Percentiles rank a stretch among this genome's conserved stretches.
Conservation (phyloP, 1,284 basidiomycete species). For the Ceratobasidium sp. region DNA sequence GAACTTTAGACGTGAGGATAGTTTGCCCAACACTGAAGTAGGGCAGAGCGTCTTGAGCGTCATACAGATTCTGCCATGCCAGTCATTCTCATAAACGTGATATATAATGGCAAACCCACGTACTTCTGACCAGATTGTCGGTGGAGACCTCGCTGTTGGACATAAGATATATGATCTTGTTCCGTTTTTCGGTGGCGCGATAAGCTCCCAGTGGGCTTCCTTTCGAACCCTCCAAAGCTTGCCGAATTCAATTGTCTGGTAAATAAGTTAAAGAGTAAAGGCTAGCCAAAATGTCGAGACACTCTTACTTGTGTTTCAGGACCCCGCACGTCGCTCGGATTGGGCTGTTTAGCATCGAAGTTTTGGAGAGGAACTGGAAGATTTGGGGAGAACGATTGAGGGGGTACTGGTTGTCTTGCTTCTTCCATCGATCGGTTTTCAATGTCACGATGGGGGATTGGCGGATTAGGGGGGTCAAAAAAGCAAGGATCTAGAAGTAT, state of each 20-base stretch:
- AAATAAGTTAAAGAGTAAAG: neutral
- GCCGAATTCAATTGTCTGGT: neutral
- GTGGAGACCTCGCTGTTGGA: neutral
- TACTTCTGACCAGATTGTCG: slow-evolving; percentile 34
- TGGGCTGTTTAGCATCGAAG: neutral
- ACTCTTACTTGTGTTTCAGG: neutral
- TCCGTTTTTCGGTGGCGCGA: neutral
- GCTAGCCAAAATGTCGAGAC: neutral
- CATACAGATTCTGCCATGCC: slow-evolving; percentile 32
- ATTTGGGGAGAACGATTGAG: neutral
- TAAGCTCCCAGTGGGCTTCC: slow-evolving; percentile 29
- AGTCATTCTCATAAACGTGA: too few species aligned
- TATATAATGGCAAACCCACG: neutral
- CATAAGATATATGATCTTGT: neutral
- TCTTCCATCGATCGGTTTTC: neutral
- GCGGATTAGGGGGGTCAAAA: too few species aligned
- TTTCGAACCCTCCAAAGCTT: slow-evolving; percentile 18
- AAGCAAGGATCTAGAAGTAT: too few species aligned
- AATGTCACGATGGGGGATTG: neutral
- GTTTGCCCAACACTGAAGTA: slow-evolving; percentile 41
- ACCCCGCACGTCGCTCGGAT: neutral
- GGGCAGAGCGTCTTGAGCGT: slow-evolving; percentile 37
- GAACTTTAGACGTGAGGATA: slow-evolving; percentile 35
- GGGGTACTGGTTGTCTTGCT: neutral
- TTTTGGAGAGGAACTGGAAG: neutral